phyloP scores from a whole-genome alignment of 345 rosid species.

The Citropsis articulata region DNA sequence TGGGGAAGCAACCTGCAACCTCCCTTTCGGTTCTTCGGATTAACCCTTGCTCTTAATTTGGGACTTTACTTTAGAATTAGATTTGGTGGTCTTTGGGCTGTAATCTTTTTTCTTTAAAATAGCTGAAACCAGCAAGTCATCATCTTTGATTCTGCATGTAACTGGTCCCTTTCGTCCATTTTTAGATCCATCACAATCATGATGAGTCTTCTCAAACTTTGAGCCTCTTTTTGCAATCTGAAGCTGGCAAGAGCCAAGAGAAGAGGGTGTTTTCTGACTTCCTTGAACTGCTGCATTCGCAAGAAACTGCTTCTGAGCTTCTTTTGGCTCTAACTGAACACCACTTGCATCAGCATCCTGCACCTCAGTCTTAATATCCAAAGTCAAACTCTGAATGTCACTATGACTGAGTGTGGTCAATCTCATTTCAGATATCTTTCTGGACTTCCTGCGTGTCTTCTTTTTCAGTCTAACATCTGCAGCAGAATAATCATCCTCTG shows the following conservation, averaged over 20 bases:
- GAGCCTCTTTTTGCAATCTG: slow-evolving; percentile 29
- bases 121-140: slow-evolving; percentile 62
- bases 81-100: slow-evolving; percentile 25
- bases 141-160: slow-evolving; percentile 51
- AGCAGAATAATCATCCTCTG: slow-evolving; percentile 28
- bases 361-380: slow-evolving; percentile 23
- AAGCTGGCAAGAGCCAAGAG: slow-evolving; percentile 19
- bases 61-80: slow-evolving; percentile 47
- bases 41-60: slow-evolving; percentile 44
- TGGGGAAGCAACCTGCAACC: slow-evolving; percentile 68
- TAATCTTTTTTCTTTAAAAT: slow-evolving; percentile 52
- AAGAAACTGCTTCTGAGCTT: slow-evolving; percentile 23
- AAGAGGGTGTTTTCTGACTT: slow-evolving; percentile 19
- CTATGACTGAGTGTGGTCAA: slow-evolving; percentile 32
- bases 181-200: slow-evolving; percentile 28
- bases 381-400: slow-evolving; percentile 23
- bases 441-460: slow-evolving; percentile 67
- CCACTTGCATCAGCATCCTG: slow-evolving; percentile 24
- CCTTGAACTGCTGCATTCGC: slow-evolving; percentile 13
- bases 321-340: slow-evolving; percentile 31
- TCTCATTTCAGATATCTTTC: slow-evolving; percentile 61
- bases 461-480: slow-evolving; percentile 33
- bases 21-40: slow-evolving; percentile 44
- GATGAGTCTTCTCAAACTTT: slow-evolving; percentile 33
- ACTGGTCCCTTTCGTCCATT: slow-evolving; percentile 39